Evolutionary conservation across 2,329 filamentous ascomycete species (phyloP).

Genomic region (Macrophomina tecta): DNA sequence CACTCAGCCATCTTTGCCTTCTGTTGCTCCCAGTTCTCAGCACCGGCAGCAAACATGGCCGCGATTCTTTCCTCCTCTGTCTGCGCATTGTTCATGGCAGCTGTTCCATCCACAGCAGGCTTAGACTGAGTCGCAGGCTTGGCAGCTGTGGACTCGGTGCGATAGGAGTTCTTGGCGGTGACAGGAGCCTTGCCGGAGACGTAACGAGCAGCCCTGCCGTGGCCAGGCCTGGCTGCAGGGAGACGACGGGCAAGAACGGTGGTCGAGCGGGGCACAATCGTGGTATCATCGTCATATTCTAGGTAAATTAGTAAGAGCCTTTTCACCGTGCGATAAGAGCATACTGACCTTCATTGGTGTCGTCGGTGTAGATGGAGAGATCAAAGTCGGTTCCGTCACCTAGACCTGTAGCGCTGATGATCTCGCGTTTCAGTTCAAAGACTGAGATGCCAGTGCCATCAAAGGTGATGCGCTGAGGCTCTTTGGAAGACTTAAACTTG

Average conservation of each 20-base stretch:
- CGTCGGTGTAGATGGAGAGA: slow-evolving; percentile 90
- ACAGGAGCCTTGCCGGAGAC: slow-evolving; percentile 95
- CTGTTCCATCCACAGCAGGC: slow-evolving; percentile 60
- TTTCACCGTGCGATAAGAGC: not conserved
- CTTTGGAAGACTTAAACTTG: slow-evolving; percentile 99
- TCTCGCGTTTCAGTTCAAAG: slow-evolving; percentile 98
- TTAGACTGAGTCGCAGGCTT: slow-evolving; percentile 55
- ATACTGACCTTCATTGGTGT: slow-evolving; percentile 82
- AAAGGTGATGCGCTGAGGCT: slow-evolving; percentile 91
- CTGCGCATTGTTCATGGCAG: slow-evolving; percentile 76
- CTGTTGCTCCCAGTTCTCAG: slow-evolving; percentile 89
- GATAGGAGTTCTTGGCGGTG: slow-evolving; percentile 79
- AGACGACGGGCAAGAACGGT: slow-evolving; percentile 88
- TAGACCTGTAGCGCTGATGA: slow-evolving; percentile 90
- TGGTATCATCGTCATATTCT: slow-evolving; percentile 98
- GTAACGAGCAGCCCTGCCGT: slow-evolving; percentile 90
- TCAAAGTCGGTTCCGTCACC: slow-evolving; percentile 97
- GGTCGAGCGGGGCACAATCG: slow-evolving; percentile 94
- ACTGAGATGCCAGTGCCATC: slow-evolving; percentile 98
- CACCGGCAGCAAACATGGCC: slow-evolving; percentile 89
- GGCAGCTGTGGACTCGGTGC: slow-evolving; percentile 64
- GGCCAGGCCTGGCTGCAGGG: slow-evolving; percentile 82
- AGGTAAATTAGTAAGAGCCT: slow-evolving; percentile 21
- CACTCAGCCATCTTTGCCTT: slow-evolving; percentile 86
- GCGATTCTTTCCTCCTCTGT: slow-evolving; percentile 94